phyloP scores from a whole-genome alignment of 371 early-diverging fungal genomes.

The Catenaria anguillulae region DNA sequence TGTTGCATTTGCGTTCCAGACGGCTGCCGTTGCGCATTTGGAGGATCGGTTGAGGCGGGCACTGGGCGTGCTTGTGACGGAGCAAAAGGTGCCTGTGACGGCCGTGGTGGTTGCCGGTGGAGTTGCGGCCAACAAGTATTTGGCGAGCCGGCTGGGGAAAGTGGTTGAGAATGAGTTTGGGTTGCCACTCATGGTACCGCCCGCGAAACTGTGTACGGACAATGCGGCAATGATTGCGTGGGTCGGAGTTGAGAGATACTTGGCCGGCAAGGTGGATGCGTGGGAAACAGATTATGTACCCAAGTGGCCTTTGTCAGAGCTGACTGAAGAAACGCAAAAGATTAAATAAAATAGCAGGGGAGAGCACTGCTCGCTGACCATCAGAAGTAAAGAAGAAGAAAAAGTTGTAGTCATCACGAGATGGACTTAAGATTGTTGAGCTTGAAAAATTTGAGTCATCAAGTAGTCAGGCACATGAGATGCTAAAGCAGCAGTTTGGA shows the following conservation, averaged over 20 bases:
- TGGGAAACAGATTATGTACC: conserved; percentile 47
- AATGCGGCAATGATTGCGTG: conserved; percentile 86
- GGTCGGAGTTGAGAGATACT: conserved; percentile 54
- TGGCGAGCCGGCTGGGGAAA: conserved; percentile 12
- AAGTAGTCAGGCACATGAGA: no score
- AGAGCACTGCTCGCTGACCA: no score
- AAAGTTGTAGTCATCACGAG: no score
- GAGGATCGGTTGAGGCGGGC: conserved; percentile 36
- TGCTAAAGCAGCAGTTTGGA: no score
- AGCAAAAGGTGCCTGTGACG: conserved; percentile 23
- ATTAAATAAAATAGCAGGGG: no score
- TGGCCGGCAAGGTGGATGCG: conserved; percentile 39
- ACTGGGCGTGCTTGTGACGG: background rate
- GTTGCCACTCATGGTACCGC: conserved; percentile 51
- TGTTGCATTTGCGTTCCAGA: conserved; percentile 62
- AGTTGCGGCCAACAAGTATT: conserved; percentile 53
- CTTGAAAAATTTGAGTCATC: no score
- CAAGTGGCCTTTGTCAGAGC: conserved; percentile 46
- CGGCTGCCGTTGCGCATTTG: conserved; percentile 45
- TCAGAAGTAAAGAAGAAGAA: no score
- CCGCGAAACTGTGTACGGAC: conserved; percentile 62
- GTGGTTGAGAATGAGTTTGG: conserved; percentile 23
- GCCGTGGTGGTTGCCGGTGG: conserved; percentile 69
- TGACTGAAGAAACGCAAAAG: no score
- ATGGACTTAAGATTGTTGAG: no score